These are phyloP conservation scores for Exophiala sideris DNA, from an alignment of 2,329 filamentous ascomycete genomes.

Conservation along the genomic window DNA sequence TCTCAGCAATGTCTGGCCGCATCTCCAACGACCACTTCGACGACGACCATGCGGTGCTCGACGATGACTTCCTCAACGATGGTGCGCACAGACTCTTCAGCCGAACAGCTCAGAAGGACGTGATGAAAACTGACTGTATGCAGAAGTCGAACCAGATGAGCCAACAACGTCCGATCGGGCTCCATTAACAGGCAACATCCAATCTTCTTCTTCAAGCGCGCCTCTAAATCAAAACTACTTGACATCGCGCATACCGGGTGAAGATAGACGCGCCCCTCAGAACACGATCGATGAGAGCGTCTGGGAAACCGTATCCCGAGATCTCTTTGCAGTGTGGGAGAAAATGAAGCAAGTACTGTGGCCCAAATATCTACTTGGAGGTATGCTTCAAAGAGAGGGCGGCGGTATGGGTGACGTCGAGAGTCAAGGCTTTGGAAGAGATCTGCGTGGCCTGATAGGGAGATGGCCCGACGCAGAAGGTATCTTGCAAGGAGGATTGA, in stretches of 20 bases:
- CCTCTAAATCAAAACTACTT: slow-evolving; percentile 74
- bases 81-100: slow-evolving; percentile 36
- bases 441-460: slow-evolving; percentile 55
- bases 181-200: slow-evolving; percentile 81
- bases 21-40: slow-evolving; percentile 23
- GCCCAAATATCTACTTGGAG: slow-evolving; percentile 84
- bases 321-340: slow-evolving; percentile 89
- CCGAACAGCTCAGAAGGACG: slow-evolving; percentile 42
- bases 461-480: slow-evolving; percentile 67
- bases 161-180: slow-evolving; percentile 70
- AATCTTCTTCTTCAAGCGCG: slow-evolving; percentile 52
- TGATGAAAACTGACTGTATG: slow-evolving; percentile 76
- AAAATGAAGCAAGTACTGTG: slow-evolving; percentile 98
- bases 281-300: slow-evolving; percentile 97
- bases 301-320: slow-evolving; percentile 93
- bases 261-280: slow-evolving; percentile 82
- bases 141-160: slow-evolving; percentile 79
- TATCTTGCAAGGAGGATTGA: slow-evolving; percentile 70
- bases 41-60: slow-evolving; percentile 27
- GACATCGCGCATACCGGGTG: slow-evolving; percentile 84
- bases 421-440: slow-evolving; percentile 44
- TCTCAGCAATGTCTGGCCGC: slow-evolving; percentile 34
- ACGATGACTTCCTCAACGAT: slow-evolving; percentile 39
- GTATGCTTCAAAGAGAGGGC: slow-evolving; percentile 58
- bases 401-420: slow-evolving; percentile 58